phyloP scores from a whole-genome alignment of 805 yeast genomes.

The Blastobotrys americana region DNA sequence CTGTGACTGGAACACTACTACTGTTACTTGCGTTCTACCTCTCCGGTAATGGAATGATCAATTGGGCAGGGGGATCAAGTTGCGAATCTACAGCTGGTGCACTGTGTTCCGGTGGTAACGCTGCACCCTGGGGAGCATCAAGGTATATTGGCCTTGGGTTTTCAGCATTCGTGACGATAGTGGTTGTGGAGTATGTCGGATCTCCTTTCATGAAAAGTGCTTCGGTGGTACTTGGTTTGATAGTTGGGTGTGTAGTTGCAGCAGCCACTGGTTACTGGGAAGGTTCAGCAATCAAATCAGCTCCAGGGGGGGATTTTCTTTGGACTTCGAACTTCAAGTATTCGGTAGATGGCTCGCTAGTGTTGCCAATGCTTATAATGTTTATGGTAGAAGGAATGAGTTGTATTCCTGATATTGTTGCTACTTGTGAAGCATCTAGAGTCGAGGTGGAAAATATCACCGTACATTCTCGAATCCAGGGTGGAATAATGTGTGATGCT shows the following conservation, averaged over 20 bases:
- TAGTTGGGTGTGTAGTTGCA: slow-evolving; percentile 41
- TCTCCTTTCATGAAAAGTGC: slow-evolving; percentile 44
- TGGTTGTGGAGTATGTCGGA: slow-evolving; percentile 38
- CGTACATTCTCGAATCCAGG: slow-evolving; percentile 41
- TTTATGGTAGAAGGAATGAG: slow-evolving; percentile 42
- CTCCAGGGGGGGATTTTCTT: slow-evolving; percentile 38
- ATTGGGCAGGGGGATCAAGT: slow-evolving; percentile 67
- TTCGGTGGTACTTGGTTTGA: slow-evolving; percentile 41
- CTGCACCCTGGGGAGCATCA: slow-evolving; percentile 41
- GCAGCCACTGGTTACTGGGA: slow-evolving; percentile 42
- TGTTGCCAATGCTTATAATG: slow-evolving; percentile 40
- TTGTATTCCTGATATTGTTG: slow-evolving; percentile 43
- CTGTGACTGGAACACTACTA: slow-evolving; percentile 76
- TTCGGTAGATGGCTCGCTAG: slow-evolving; percentile 37
- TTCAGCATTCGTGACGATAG: slow-evolving; percentile 36
- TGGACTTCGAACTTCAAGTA: slow-evolving; percentile 42
- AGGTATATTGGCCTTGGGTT: slow-evolving; percentile 40
- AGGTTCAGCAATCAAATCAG: slow-evolving; percentile 25
- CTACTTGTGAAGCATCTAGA: slow-evolving; percentile 42
- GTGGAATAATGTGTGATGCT: slow-evolving; percentile 42
- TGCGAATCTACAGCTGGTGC: slow-evolving; percentile 27
- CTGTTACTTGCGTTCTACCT: slow-evolving; percentile 56
- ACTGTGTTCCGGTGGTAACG: slow-evolving; percentile 19
- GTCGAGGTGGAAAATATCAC: slow-evolving; percentile 41
- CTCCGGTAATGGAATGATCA: slow-evolving; percentile 53